Conservation (phyloP, 805 yeast genomes). For the Metschnikowia sp. region DNA sequence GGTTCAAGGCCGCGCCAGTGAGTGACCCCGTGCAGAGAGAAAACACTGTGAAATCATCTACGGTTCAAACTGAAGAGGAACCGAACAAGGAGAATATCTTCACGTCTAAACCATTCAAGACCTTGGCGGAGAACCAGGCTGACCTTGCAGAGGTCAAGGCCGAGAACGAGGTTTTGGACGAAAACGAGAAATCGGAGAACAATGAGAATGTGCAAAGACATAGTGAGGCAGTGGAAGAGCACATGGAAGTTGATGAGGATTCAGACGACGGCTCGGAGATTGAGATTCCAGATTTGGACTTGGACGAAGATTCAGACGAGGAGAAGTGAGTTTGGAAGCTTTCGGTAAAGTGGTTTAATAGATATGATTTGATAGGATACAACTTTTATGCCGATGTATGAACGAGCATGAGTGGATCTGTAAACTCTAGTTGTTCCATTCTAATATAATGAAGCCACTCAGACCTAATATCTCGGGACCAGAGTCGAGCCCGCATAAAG, state of each 20-base stretch:
- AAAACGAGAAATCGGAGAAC: neutral
- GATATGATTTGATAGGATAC: too few species aligned
- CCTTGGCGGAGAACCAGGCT: neutral
- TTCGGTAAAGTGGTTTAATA: neutral
- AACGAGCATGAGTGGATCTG: too few species aligned
- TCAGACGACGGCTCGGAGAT: constrained; percentile 41
- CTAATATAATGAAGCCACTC: too few species aligned
- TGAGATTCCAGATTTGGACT: constrained; percentile 48
- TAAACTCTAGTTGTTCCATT: too few species aligned
- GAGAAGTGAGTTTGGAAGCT: constrained; percentile 13
- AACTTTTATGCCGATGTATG: too few species aligned
- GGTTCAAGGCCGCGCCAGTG: constrained; percentile 1
- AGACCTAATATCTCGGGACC: too few species aligned
- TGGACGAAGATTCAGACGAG: constrained; percentile 44
- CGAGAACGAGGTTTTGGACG: constrained; percentile 6
- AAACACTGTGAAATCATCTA: neutral
- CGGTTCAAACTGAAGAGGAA: neutral
- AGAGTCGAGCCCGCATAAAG: neutral
- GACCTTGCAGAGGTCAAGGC: constrained; percentile 5
- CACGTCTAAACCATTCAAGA: constrained; percentile 3
- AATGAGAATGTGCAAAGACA: neutral
- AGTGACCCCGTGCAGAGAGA: neutral
- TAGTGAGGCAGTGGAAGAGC: neutral
- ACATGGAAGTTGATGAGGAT: constrained; percentile 1
- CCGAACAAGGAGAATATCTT: constrained; percentile 2